Evolutionary conservation across 2,329 filamentous ascomycete genomes (phyloP).

Genomic region (Colletotrichum phormii): DNA sequence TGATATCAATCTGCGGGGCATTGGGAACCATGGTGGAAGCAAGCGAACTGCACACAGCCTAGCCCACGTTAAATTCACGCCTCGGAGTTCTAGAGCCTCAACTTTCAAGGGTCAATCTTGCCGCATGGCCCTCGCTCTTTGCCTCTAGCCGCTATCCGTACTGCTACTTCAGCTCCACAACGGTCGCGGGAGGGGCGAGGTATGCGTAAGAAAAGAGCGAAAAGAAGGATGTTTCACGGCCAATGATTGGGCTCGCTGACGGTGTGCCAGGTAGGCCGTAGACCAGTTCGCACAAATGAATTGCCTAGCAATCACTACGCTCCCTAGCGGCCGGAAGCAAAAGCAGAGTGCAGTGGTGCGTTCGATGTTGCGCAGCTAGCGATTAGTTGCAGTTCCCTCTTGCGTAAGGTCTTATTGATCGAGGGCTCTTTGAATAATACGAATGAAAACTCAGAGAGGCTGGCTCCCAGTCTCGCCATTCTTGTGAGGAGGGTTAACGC

Average conservation of each 20-base stretch:
- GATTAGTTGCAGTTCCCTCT: slow-evolving; percentile 2
- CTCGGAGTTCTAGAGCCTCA: slow-evolving; percentile 1
- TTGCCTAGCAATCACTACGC: neutral
- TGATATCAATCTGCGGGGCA: slow-evolving; percentile 7
- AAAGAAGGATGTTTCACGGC: neutral
- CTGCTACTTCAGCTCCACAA: slow-evolving; percentile 14
- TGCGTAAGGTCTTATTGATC: neutral
- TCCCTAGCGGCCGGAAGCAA: neutral
- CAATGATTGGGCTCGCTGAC: neutral
- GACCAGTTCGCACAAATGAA: neutral
- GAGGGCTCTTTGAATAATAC: neutral
- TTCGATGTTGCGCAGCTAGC: slow-evolving; percentile 26
- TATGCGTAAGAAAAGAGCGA: neutral
- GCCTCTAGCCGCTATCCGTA: neutral
- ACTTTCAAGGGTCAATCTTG: slow-evolving; percentile 1
- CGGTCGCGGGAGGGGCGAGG: slow-evolving; percentile 6
- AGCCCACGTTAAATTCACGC: slow-evolving; percentile 1
- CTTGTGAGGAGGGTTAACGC: neutral
- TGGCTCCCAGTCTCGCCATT: neutral
- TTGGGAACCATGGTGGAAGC: neutral
- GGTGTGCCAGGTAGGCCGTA: neutral
- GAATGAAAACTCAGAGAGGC: neutral
- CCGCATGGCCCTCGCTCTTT: slow-evolving; percentile 19
- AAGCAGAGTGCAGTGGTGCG: slow-evolving; percentile 9
- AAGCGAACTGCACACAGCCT: neutral